These are phyloP conservation scores for Brassica balearica DNA, from an alignment of 441 rosid species.

Conservation along the genomic window DNA sequence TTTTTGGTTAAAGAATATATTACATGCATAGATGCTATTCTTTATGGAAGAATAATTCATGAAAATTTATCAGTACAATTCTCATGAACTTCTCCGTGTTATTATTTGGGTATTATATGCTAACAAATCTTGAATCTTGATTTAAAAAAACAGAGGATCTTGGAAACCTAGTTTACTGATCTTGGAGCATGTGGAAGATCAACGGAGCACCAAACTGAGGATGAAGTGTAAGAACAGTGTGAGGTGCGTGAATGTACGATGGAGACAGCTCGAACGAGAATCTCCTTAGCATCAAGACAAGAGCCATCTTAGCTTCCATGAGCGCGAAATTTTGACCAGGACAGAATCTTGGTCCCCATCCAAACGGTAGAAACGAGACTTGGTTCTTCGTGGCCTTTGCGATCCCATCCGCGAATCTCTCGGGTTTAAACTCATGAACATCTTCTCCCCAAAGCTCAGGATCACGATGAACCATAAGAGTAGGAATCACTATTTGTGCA, in stretches of 20 bases:
- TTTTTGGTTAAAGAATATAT: background rate
- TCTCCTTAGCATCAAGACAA: conserved; percentile 46
- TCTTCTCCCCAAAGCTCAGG: conserved; percentile 55
- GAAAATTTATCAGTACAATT: background rate
- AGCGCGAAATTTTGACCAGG: conserved; percentile 52
- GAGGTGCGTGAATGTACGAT: conserved; percentile 53
- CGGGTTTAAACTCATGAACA: conserved; percentile 53
- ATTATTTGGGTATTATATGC: background rate
- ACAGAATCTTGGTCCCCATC: conserved; percentile 63
- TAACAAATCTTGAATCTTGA: background rate
- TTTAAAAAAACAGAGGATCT: background rate
- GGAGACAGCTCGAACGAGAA: conserved; percentile 57
- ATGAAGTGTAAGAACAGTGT: conserved; percentile 34
- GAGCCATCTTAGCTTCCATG: conserved; percentile 54
- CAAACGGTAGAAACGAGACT: conserved; percentile 50
- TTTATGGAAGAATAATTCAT: background rate
- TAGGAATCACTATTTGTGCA: conserved; percentile 39
- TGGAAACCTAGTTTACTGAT: background rate
- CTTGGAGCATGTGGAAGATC: conserved; percentile 41
- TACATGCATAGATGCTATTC: background rate
- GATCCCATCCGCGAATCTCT: conserved; percentile 56
- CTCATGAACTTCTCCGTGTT: background rate
- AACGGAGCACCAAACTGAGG: conserved; percentile 55
- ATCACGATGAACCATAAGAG: conserved; percentile 51
- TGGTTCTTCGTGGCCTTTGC: conserved; percentile 53